Evolutionary conservation across 2,329 filamentous ascomycete genomes (phyloP).

Genomic region (Alternaria incomplexa): DNA sequence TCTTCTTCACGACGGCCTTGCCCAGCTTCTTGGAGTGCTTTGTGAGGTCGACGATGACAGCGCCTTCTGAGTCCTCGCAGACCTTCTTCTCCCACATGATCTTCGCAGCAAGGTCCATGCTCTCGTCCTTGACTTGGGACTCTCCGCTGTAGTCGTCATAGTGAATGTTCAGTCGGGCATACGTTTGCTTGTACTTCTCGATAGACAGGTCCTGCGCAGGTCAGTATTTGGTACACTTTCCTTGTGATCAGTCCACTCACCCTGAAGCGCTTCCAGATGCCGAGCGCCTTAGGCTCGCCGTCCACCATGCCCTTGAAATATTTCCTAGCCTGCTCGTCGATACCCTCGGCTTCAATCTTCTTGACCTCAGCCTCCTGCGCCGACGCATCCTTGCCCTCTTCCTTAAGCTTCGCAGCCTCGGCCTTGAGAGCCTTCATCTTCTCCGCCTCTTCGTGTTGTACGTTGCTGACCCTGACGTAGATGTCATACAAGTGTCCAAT

Average conservation of each 20-base stretch:
- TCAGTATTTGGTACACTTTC: constrained; percentile 10
- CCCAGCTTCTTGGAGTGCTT: constrained; percentile 74
- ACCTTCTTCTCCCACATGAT: constrained; percentile 65
- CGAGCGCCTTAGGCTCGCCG: constrained; percentile 63
- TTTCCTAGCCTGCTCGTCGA: constrained; percentile 75
- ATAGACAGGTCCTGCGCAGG: constrained; percentile 61
- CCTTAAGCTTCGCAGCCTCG: constrained; percentile 43
- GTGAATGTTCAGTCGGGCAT: constrained; percentile 67
- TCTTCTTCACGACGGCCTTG: constrained; percentile 69
- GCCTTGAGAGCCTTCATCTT: constrained; percentile 64
- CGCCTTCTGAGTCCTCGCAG: constrained; percentile 69
- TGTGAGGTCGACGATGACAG: constrained; percentile 71
- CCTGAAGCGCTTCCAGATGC: constrained; percentile 68
- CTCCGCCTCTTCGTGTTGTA: constrained; percentile 70
- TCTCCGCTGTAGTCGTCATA: constrained; percentile 74
- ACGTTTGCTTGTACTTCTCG: constrained; percentile 68
- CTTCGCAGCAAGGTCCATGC: constrained; percentile 66
- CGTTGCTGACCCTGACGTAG: constrained; percentile 75
- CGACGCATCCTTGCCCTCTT: constrained; percentile 51
- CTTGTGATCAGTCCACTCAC: constrained; percentile 8
- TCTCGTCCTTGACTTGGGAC: constrained; percentile 68
- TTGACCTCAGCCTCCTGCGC: constrained; percentile 50
- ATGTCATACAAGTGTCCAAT: constrained; percentile 84
- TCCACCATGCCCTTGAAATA: constrained; percentile 75
- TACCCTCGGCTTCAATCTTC: constrained; percentile 45